A percentile compares a stretch with the other conserved stretches of the same genome.
phyloP scores from a whole-genome alignment of 345 rosid genomes.

The Cardamine occulta region DNA sequence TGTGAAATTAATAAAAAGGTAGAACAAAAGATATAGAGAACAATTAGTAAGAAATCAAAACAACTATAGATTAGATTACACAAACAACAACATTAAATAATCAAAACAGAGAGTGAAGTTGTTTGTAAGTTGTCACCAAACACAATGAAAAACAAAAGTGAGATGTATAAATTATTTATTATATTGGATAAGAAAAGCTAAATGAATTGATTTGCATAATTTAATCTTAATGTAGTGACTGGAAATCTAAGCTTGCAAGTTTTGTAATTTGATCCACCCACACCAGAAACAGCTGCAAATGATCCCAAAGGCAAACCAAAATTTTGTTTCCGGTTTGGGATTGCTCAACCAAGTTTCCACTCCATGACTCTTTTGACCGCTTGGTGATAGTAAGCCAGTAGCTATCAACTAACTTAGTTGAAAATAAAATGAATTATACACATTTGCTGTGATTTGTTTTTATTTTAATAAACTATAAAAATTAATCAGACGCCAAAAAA shows the following conservation, averaged over 20 bases:
- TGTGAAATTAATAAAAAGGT: too few relatives aligned
- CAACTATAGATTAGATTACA: neutral
- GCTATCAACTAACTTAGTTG: neutral
- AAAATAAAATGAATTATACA: neutral
- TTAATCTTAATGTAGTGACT: neutral
- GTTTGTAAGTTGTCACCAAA: neutral
- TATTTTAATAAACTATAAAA: neutral
- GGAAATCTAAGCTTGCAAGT: neutral
- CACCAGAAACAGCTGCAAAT: neutral
- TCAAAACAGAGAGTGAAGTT: neutral
- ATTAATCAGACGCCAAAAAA: too few relatives aligned
- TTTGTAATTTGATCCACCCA: neutral
- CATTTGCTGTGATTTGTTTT: neutral
- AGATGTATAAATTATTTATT: neutral
- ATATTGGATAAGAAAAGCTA: neutral
- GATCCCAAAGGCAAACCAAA: neutral
- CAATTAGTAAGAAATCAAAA: neutral
- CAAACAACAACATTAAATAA: neutral
- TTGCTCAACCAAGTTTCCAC: neutral
- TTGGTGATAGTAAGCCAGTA: neutral
- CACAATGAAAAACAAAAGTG: neutral
- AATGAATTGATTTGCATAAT: neutral
- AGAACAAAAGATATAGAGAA: too few relatives aligned
- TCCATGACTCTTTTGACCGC: slow-evolving; percentile 4
- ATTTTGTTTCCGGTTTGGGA: neutral